Conservation (phyloP, 1,284 basidiomycete genomes). For the Pyrrhoderma noxium region DNA sequence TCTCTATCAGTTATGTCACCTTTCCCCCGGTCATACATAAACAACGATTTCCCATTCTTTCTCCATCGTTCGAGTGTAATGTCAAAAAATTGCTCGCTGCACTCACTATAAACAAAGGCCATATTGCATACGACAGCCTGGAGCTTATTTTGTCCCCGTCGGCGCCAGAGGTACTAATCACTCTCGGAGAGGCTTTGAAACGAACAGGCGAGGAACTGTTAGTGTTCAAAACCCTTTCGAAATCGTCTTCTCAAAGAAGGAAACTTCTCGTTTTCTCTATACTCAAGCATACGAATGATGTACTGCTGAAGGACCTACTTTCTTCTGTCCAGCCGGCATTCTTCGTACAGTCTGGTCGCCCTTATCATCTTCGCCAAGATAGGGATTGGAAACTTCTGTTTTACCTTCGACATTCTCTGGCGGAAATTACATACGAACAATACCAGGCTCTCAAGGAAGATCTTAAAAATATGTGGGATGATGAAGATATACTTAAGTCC, state of each 20-base stretch:
- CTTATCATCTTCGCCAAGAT: constrained; percentile 57
- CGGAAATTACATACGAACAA: constrained; percentile 8
- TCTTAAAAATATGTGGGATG: background rate
- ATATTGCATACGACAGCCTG: background rate
- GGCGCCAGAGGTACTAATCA: constrained; percentile 19
- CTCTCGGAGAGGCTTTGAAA: constrained; percentile 10
- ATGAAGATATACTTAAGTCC: background rate
- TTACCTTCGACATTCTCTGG: constrained; percentile 57
- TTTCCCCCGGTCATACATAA: background rate
- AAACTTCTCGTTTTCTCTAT: constrained; percentile 37
- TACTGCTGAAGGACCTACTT: constrained; percentile 59
- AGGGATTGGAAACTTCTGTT: constrained; percentile 63
- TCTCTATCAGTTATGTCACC: background rate
- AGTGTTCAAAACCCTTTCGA: background rate
- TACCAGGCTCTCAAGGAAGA: background rate
- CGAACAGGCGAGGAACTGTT: background rate
- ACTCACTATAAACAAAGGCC: constrained; percentile 1
- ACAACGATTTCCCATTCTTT: background rate
- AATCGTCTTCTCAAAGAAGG: background rate
- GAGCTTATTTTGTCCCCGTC: constrained; percentile 2
- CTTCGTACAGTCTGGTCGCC: constrained; percentile 64
- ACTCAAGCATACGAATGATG: constrained; percentile 40
- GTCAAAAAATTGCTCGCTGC: background rate
- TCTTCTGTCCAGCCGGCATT: constrained; percentile 76
- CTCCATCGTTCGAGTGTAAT: background rate